Conservation (phyloP, 1,284 basidiomycete species). For the Gomphus bonarii region DNA sequence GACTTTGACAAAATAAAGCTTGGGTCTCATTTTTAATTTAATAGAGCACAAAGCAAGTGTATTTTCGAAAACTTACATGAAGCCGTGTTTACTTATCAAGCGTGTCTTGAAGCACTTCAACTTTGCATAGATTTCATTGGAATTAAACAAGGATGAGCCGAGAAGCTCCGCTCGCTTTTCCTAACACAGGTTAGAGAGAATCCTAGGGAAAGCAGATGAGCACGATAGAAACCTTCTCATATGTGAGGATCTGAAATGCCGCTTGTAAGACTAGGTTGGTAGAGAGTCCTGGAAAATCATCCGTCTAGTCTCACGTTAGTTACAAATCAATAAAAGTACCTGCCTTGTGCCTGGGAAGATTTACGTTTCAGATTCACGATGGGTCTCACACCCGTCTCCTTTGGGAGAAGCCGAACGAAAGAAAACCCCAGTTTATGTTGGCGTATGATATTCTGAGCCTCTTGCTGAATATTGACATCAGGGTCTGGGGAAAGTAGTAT, state of each 20-base stretch:
- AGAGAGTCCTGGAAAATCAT: constrained; percentile 27
- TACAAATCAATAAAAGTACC: not conserved
- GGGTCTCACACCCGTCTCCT: constrained; percentile 88
- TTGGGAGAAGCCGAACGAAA: constrained; percentile 84
- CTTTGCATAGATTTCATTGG: constrained; percentile 70
- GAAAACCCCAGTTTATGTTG: constrained; percentile 73
- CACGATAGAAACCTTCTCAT: constrained; percentile 58
- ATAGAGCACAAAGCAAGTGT: not conserved
- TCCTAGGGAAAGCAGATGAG: not conserved
- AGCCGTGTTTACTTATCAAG: constrained; percentile 35
- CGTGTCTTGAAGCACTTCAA: constrained; percentile 62
- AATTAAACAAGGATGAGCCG: constrained; percentile 76
- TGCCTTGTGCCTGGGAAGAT: constrained; percentile 28
- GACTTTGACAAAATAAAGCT: constrained; percentile 90
- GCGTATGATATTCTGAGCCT: constrained; percentile 54
- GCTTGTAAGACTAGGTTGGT: constrained; percentile 83
- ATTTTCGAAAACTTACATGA: constrained; percentile 36
- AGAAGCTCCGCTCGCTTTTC: constrained; percentile 51
- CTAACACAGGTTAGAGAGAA: constrained; percentile 28
- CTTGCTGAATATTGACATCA: constrained; percentile 29
- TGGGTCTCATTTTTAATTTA: constrained; percentile 36
- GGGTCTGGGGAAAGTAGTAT: not conserved
- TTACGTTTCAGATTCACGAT: constrained; percentile 86
- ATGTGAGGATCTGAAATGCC: constrained; percentile 77
- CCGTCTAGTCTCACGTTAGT: constrained; percentile 14